A percentile compares a stretch with the other conserved stretches of the same genome.
phyloP scores from a whole-genome alignment of 2,329 filamentous ascomycete species.

The Fusarium incarnatum region DNA sequence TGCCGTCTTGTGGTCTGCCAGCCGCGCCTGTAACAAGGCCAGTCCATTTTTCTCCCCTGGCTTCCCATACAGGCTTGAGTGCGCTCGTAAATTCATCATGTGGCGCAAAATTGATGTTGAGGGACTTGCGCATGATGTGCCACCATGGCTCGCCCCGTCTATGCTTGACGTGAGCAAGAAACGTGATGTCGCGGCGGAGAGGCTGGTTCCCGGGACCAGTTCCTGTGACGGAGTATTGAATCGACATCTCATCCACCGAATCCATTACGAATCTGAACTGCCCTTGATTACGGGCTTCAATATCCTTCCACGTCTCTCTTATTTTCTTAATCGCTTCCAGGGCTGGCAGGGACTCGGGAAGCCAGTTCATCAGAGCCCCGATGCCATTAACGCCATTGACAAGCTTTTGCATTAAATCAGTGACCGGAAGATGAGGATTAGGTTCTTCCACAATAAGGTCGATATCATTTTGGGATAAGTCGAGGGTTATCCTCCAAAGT shows the following conservation, averaged over 20 bases:
- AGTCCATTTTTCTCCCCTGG: slow-evolving; percentile 58
- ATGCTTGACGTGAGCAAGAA: slow-evolving; percentile 64
- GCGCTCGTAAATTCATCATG: slow-evolving; percentile 54
- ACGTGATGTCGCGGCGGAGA: slow-evolving; percentile 54
- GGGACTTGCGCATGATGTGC: slow-evolving; percentile 58
- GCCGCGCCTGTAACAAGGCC: slow-evolving; percentile 63
- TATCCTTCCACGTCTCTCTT: slow-evolving; percentile 64
- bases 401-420: slow-evolving; percentile 67
- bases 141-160: slow-evolving; percentile 64
- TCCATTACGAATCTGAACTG: slow-evolving; percentile 64
- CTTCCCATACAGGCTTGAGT: slow-evolving; percentile 60
- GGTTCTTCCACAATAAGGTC: slow-evolving; percentile 68
- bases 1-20: slow-evolving; percentile 53
- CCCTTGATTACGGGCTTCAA: slow-evolving; percentile 58
- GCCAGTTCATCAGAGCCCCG: slow-evolving; percentile 63
- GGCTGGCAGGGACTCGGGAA: slow-evolving; percentile 73
- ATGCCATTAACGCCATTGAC: slow-evolving; percentile 67
- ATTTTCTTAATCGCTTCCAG: slow-evolving; percentile 70
- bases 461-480: slow-evolving; percentile 66
- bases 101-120: slow-evolving; percentile 16
- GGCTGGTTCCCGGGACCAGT: slow-evolving; percentile 41
- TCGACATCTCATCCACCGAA: slow-evolving; percentile 66
- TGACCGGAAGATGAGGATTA: slow-evolving; percentile 75
- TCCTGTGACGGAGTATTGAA: slow-evolving; percentile 63
- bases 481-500: slow-evolving; percentile 67